Evolutionary conservation across 306 rosid species (phyloP).

Genomic region (Cucurbita moschata): DNA sequence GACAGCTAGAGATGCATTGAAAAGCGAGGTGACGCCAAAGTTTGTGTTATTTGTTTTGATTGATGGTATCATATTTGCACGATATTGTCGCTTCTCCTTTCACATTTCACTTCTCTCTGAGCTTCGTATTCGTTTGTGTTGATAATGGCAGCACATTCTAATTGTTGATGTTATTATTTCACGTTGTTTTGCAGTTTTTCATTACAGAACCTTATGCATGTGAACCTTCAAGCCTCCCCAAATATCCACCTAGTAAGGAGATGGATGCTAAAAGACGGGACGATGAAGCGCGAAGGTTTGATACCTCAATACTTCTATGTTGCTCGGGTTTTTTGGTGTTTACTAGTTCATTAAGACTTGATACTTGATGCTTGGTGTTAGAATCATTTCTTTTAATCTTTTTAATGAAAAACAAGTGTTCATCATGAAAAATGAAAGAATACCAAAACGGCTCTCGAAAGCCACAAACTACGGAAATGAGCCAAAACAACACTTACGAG

Average conservation of each 20-base stretch:
- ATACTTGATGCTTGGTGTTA: background rate
- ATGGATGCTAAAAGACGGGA: slow-evolving; percentile 76
- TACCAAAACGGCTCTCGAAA: background rate
- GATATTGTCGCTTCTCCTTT: background rate
- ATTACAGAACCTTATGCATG: slow-evolving; percentile 74
- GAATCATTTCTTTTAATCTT: background rate
- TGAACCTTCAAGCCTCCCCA: slow-evolving; percentile 85
- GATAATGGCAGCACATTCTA: background rate
- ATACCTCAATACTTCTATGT: background rate
- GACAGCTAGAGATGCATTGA: slow-evolving; percentile 70
- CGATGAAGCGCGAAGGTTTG: slow-evolving; percentile 3
- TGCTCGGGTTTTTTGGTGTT: background rate
- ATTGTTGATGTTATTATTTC: slow-evolving; percentile 12
- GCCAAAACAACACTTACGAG: background rate
- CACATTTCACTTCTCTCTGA: background rate
- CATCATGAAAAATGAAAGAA: background rate
- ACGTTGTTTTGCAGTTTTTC: slow-evolving; percentile 54
- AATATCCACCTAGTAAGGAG: slow-evolving; percentile 93
- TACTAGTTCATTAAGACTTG: background rate
- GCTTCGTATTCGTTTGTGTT: background rate
- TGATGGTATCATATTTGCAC: background rate
- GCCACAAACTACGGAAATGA: background rate
- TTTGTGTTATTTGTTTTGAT: background rate
- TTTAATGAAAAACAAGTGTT: too few relatives aligned
- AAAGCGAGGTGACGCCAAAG: slow-evolving; percentile 46